phyloP scores from a whole-genome alignment of 179 eudicot genomes.

The Amaranthus tricolor region DNA sequence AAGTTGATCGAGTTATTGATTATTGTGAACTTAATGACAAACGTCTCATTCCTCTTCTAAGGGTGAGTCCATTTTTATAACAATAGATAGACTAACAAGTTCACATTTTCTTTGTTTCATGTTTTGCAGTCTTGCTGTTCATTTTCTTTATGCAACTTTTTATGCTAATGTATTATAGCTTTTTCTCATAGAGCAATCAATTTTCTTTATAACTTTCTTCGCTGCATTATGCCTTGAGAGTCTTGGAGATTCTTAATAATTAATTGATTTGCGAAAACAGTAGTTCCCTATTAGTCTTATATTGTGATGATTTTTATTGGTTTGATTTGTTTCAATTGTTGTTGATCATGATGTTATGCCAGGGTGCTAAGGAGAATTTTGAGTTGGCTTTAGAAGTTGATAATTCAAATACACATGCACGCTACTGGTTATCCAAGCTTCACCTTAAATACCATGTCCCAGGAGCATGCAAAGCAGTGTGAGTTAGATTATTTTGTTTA shows the following conservation, averaged over 20 bases:
- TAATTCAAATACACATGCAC: conserved; percentile 66
- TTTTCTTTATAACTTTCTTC: too few species aligned
- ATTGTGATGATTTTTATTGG: neutral
- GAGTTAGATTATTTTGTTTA: conserved; percentile 22
- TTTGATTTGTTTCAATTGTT: neutral
- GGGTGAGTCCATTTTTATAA: conserved; percentile 40
- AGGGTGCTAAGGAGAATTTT: conserved; percentile 94
- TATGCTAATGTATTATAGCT: neutral
- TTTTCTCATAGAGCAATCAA: neutral
- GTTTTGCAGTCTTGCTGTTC: neutral
- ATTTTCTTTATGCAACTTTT: neutral
- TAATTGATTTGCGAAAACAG: too few species aligned
- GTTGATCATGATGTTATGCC: conserved; percentile 6
- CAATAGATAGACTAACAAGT: neutral
- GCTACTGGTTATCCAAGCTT: conserved; percentile 72
- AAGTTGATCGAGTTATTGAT: conserved; percentile 93
- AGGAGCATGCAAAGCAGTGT: conserved; percentile 84
- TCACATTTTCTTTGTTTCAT: neutral
- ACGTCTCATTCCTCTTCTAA: conserved; percentile 81
- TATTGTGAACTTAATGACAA: conserved; percentile 71
- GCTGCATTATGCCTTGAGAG: too few species aligned
- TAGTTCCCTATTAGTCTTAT: neutral
- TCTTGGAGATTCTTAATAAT: too few species aligned
- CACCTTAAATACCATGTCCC: conserved; percentile 85
- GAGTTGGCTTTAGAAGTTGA: conserved; percentile 91